phyloP scores from a whole-genome alignment of 106 monocot species.

The Allium cepa region DNA sequence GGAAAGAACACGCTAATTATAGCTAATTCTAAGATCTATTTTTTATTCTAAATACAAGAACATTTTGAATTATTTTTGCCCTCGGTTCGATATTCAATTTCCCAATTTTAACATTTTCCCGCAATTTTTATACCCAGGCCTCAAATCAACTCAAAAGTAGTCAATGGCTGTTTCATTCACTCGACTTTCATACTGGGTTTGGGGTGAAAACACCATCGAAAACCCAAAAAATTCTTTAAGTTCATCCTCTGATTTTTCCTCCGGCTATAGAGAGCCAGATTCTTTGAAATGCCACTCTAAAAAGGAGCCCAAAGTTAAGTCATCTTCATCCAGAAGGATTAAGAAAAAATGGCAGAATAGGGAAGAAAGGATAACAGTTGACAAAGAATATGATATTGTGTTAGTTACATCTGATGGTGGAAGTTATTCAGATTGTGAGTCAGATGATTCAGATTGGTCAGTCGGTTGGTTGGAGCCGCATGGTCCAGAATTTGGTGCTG shows the following conservation, averaged over 20 bases:
- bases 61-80: background rate
- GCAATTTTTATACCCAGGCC: conserved; percentile 7
- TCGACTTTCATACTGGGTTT: conserved; percentile 45
- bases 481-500: conserved; percentile 41
- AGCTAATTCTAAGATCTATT: no score
- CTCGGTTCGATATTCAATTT: background rate
- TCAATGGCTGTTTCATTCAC: conserved; percentile 37
- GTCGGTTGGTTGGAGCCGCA: conserved; percentile 88
- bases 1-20: no score
- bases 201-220: conserved; percentile 28
- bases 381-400: conserved; percentile 67
- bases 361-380: conserved; percentile 42
- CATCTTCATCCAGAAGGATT: conserved; percentile 18
- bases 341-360: conserved; percentile 29
- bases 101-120: background rate
- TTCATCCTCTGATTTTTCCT: conserved; percentile 37
- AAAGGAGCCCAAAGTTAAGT: conserved; percentile 12
- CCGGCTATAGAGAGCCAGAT: conserved; percentile 39
- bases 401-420: conserved; percentile 65
- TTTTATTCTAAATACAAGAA: no score
- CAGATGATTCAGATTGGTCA: conserved; percentile 85
- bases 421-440: conserved; percentile 65
- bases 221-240: conserved; percentile 10
- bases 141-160: background rate
- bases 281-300: conserved; percentile 16